These are phyloP conservation scores for Tetrahymena borealis DNA, from an alignment of 73 alveolate species.

Conservation along the genomic window DNA sequence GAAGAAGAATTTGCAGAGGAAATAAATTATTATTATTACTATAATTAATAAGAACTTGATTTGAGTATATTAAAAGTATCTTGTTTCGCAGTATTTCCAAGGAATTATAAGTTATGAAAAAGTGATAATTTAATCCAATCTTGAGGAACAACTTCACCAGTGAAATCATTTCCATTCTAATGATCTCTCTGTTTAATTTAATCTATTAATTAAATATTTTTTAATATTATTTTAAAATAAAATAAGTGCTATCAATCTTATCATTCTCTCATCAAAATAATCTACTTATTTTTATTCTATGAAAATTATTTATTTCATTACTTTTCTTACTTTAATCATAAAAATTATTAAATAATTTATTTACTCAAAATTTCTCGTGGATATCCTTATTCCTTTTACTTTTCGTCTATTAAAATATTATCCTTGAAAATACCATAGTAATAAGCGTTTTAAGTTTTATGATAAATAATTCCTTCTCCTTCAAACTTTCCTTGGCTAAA, in stretches of 20 bases:
- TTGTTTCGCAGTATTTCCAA: neutral
- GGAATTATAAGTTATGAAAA: neutral
- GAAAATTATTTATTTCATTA: no score
- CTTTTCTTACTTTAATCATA: no score
- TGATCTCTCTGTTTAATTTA: neutral
- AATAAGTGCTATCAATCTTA: no score
- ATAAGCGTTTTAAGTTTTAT: neutral
- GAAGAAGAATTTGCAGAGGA: neutral
- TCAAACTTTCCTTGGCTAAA: neutral
- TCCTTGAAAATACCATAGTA: neutral
- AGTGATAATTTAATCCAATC: neutral
- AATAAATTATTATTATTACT: neutral
- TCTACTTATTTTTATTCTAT: no score
- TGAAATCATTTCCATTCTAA: neutral
- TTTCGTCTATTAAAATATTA: neutral
- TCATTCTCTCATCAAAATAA: no score
- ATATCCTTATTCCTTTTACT: neutral
- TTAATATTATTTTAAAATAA: no score
- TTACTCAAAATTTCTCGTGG: neutral
- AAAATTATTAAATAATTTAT: neutral
- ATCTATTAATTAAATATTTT: neutral
- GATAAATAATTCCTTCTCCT: neutral
- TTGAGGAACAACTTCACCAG: neutral
- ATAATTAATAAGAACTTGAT: neutral
- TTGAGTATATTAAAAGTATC: neutral